Base-by-base conservation (phyloP, 768 basidiomycete species). In the Terana coerulea region DNA sequence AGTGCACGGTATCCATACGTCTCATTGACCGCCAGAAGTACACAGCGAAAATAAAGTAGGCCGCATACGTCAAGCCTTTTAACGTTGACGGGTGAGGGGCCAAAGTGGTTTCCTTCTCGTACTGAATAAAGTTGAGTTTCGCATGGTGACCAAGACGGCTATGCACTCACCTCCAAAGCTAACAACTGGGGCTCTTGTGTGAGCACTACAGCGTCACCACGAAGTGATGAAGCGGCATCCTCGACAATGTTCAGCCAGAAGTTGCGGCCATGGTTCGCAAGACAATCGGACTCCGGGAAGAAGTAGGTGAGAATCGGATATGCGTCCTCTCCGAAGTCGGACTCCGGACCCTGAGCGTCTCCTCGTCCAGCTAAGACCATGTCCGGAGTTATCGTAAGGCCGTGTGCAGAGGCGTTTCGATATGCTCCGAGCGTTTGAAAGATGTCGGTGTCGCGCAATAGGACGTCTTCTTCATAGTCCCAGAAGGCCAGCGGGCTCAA, bases 1-100 rank as follows among this genome's bases (percentile, higher is more conserved):
- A 94, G 69, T 99, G 95, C 9, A 97, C 88, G 11, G 84, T 84
- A 53, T 83, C 77, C 80, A 91, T 88, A 37, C 80, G 76, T 50
- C 83, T 77, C 69, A 93, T 79, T 35, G 84, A 84, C 71, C 83
- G 82, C 33, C 75, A 80, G 53, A 92, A 89, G 58, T 91, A 91
- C 8, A 77, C 74, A 55, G 83, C 76, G 64, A 94, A 89, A 30
- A 81, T 75, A 21, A 80, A 69, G 68, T 95, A 95, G 17, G 90
- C 84, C 25, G 88, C 59, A 63, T 85, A 90, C 43, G 91, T 71
- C 58, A 87, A 84, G 3, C 79, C 75, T 30, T 88, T 86, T 47
- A 89, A 77, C 47, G 79, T 80, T 10, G 79, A 80, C 69, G 76
- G 75, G 48, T 76, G 70, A 40, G 73, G 71, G 30, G 64, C 69